Conservation (phyloP, 2,329 filamentous ascomycete genomes). For the Xylaria sp. region DNA sequence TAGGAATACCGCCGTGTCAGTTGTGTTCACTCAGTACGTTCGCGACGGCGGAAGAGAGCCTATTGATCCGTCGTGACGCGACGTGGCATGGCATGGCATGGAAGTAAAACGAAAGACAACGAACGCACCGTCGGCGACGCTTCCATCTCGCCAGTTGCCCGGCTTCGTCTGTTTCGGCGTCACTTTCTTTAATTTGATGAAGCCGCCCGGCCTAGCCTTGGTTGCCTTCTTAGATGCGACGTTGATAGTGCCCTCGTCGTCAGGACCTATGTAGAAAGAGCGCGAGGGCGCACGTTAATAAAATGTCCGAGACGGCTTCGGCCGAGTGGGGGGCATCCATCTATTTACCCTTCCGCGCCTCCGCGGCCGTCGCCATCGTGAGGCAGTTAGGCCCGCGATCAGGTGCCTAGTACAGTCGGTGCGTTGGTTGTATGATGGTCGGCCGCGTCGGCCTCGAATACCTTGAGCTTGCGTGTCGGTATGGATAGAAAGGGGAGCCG, state of each 20-base stretch:
- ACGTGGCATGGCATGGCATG: not conserved
- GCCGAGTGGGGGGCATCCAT: not conserved
- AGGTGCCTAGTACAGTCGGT: not conserved
- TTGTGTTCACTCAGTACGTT: not conserved
- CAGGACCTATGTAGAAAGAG: constrained; percentile 50
- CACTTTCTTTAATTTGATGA: constrained; percentile 72
- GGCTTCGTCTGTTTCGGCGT: constrained; percentile 72
- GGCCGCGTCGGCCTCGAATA: not conserved
- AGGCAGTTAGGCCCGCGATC: not conserved
- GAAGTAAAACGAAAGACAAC: not conserved
- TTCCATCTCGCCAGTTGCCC: constrained; percentile 78
- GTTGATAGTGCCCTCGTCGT: constrained; percentile 71
- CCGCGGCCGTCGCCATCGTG: constrained; percentile 46
- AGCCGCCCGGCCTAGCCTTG: constrained; percentile 58
- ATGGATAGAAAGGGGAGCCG: not conserved
- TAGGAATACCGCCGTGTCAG: not conserved
- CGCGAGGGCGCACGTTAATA: constrained; percentile 36
- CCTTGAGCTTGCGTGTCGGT: not conserved
- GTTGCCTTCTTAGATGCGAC: constrained; percentile 67
- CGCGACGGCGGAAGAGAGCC: not conserved
- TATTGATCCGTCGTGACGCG: not conserved
- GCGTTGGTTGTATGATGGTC: not conserved
- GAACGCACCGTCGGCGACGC: constrained; percentile 68
- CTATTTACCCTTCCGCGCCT: constrained; percentile 46
- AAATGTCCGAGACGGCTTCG: constrained; percentile 26